These are phyloP conservation scores for Sorghum bicolor DNA, from an alignment of 176 grass and related monocot genomes.

Conservation along the genomic window Sorghum_bicolor_NCBIv3 NC_012871.2:68656001-68656500, in stretches of 20 bases:
- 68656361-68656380: conserved; percentile 45
- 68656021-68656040: conserved; percentile 48
- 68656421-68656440: conserved; percentile 70
- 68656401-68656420: conserved; percentile 55
- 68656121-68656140: neutral
- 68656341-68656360: conserved; percentile 59
- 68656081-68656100: conserved; percentile 6
- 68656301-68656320: conserved; percentile 64
- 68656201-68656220: conserved; percentile 6
- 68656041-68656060: conserved; percentile 63
- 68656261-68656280: conserved; percentile 53
- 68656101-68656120: neutral
- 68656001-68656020: conserved; percentile 49
- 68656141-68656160: conserved; percentile 36
- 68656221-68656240: conserved; percentile 31
- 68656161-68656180: conserved; percentile 33
- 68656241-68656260: conserved; percentile 37
- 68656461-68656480: conserved; percentile 56
- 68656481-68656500: conserved; percentile 60
- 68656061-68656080: conserved; percentile 30
- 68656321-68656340: conserved; percentile 54
- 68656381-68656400: conserved; percentile 61
- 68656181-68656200: conserved; percentile 11
- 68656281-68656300: conserved; percentile 61
- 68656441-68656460: conserved; percentile 54